Conservation (phyloP, 352 stramenopile species). For the Phytophthora megakarya region DNA sequence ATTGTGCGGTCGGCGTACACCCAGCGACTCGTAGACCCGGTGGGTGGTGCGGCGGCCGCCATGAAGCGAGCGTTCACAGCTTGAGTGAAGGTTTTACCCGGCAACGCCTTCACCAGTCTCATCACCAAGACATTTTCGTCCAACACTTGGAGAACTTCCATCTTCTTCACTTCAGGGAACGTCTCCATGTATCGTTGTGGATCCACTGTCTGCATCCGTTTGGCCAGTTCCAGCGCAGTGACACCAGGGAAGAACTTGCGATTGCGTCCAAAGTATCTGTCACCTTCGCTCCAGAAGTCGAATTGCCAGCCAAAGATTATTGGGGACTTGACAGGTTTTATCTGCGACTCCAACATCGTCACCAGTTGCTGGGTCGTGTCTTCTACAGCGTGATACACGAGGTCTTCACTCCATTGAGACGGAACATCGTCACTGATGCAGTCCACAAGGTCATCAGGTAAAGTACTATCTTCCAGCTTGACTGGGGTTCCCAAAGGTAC, state of each 20-base stretch:
- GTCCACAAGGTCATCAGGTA: constrained; percentile 27
- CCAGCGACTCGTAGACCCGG: constrained; percentile 52
- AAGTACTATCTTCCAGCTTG: constrained; percentile 36
- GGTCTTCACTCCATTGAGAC: constrained; percentile 35
- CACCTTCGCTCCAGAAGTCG: constrained; percentile 58
- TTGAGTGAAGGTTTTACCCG: constrained; percentile 50
- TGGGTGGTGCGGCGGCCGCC: constrained; percentile 42
- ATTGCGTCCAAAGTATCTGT: constrained; percentile 59
- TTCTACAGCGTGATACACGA: constrained; percentile 36
- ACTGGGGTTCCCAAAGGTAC: constrained; percentile 28
- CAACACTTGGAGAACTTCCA: constrained; percentile 49
- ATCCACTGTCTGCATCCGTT: constrained; percentile 62
- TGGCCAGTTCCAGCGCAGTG: constrained; percentile 53
- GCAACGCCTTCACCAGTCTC: constrained; percentile 57
- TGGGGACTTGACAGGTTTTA: constrained; percentile 43
- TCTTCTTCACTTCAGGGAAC: constrained; percentile 65
- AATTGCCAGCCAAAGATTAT: constrained; percentile 70
- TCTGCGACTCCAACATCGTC: constrained; percentile 45
- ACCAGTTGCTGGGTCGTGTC: constrained; percentile 52
- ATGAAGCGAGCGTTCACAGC: constrained; percentile 58
- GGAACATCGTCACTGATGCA: constrained; percentile 25
- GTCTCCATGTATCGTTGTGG: constrained; percentile 61
- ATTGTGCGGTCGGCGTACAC: constrained; percentile 59
- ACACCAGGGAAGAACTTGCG: constrained; percentile 68
- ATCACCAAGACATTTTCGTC: constrained; percentile 61